Percentiles rank a stretch among this genome's conserved stretches.
phyloP scores from a whole-genome alignment of 371 early-diverging fungal species.

The Actinomucor elegans region DNA sequence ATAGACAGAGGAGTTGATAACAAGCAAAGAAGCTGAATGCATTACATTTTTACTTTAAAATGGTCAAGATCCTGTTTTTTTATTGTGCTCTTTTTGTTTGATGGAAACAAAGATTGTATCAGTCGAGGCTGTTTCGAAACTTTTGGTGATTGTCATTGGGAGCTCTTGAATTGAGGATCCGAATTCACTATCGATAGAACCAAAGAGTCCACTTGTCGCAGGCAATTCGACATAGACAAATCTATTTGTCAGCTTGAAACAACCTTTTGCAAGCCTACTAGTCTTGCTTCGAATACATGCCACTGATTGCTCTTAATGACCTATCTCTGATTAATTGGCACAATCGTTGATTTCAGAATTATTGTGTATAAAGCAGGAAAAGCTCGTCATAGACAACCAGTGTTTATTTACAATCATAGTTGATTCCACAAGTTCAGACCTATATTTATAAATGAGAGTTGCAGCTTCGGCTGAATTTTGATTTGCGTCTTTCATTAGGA shows the following conservation, averaged over 20 bases:
- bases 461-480: conserved; percentile 3
- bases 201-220: conserved; percentile 14
- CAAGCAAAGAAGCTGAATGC: conserved; percentile 17
- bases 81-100: conserved; percentile 4
- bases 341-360: conserved; percentile 3
- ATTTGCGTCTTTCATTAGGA: conserved; percentile 7
- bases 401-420: too few relatives aligned
- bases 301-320: conserved; percentile 1
- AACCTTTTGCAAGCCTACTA: conserved; percentile 4
- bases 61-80: conserved; percentile 7
- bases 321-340: conserved; percentile 4
- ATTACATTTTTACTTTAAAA: conserved; percentile 15
- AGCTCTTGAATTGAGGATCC: conserved; percentile 13
- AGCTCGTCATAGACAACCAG: conserved; percentile 9
- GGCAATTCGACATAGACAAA: conserved; percentile 11
- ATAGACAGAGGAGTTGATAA: too few relatives aligned
- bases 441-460: neutral
- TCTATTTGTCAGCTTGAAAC: neutral
- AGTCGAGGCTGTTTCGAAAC: conserved; percentile 1
- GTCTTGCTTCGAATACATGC: conserved; percentile 2
- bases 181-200: neutral
- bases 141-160: conserved; percentile 6
- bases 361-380: conserved; percentile 5
- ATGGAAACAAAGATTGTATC: conserved; percentile 6
- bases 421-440: too few relatives aligned